Base-by-base conservation (phyloP, 2,329 filamentous ascomycete genomes). In the Fusarium annulatum region DNA sequence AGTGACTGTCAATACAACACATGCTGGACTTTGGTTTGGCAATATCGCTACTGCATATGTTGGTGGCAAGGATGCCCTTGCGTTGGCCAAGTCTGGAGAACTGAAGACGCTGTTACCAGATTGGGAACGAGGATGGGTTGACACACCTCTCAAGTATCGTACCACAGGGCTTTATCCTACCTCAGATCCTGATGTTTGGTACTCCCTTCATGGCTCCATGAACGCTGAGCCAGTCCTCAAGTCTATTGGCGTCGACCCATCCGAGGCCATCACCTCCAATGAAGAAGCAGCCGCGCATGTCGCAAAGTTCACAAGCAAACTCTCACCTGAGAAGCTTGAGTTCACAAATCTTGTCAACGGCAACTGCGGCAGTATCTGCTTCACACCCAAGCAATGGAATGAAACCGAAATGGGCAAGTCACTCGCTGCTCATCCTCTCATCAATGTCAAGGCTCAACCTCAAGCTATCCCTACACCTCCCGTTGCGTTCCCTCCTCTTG, bases 181-280 rank as follows among this genome's bases (percentile, higher is more conserved):
- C 1, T 83, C 81, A n/a, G 78, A 85, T 39, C 77, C 81, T 0
- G 79, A 81, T 2, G 81, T 84, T 1, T 87, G 85, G 84, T 89
- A 86, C 74, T 85, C 85, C 16, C 79, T 89, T 2, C 86, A 88
- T 60, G 87, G 87, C 9, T 87, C 84, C 2, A 79, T 88, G 49
- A 77, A 86, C 41, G 83, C 86, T 85, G 18, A 82, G n/a, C 62
- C 82, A 4, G 84, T 85, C 0, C 80, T 88, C 3, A 73, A 79
- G 33, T 82, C 84, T n/a, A 84, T 88, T 48, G 85, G 85, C 9
- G 81, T 88, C 1, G 26, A 64, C 21, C 67, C 60, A 9, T 51
- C 60, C 1, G 41, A 61, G 28, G 10, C 43, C 15, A 55, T 61
- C 10, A 23, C 58, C 3, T 56, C 85, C 2, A 72, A 67, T 4